phyloP scores from a whole-genome alignment of 2,329 filamentous ascomycete species.

The Colletotrichum sublineola region DNA sequence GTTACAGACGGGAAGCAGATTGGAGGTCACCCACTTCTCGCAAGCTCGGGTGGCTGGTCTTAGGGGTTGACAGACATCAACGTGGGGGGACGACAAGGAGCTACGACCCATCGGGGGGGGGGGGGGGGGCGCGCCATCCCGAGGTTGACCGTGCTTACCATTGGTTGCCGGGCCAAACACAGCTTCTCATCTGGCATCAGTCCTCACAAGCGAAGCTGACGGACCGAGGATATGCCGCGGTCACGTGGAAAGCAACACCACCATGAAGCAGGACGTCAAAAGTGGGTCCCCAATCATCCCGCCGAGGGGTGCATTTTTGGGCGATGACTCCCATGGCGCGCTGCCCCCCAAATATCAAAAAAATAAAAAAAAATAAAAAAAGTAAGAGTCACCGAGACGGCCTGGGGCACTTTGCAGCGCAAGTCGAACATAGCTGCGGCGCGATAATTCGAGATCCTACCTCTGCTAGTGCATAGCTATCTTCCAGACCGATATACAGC shows the following conservation, averaged over 20 bases:
- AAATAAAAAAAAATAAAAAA: background rate
- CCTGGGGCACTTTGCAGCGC: slow-evolving; percentile 2
- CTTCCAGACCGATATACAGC: background rate
- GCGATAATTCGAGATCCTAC: background rate
- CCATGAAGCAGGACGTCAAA: slow-evolving; percentile 20
- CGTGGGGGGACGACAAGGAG: slow-evolving; percentile 38
- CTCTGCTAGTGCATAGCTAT: background rate
- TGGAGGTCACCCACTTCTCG: slow-evolving; percentile 38
- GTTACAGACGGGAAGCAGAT: slow-evolving; percentile 18
- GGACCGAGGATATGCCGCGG: slow-evolving; percentile 24
- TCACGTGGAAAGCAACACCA: slow-evolving; percentile 27
- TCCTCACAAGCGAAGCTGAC: background rate
- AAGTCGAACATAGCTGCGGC: background rate
- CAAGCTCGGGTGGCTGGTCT: slow-evolving; percentile 42
- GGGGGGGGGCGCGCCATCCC: slow-evolving; percentile 34
- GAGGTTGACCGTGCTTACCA: slow-evolving; percentile 42
- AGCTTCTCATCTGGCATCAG: background rate
- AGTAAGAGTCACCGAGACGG: slow-evolving; percentile 22
- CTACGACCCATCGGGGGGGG: slow-evolving; percentile 28
- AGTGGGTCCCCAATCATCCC: slow-evolving; percentile 20
- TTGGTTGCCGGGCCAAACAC: slow-evolving; percentile 43
- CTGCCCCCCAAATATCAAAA: slow-evolving; percentile 7
- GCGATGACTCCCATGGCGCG: slow-evolving; percentile 35
- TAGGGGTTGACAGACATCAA: slow-evolving; percentile 30
- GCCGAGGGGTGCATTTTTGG: slow-evolving; percentile 29